Percentiles rank a stretch among this genome's conserved stretches.
Conservation (phyloP, 495 filamentous ascomycete species). For the Pseudotulostoma volvatum region DNA sequence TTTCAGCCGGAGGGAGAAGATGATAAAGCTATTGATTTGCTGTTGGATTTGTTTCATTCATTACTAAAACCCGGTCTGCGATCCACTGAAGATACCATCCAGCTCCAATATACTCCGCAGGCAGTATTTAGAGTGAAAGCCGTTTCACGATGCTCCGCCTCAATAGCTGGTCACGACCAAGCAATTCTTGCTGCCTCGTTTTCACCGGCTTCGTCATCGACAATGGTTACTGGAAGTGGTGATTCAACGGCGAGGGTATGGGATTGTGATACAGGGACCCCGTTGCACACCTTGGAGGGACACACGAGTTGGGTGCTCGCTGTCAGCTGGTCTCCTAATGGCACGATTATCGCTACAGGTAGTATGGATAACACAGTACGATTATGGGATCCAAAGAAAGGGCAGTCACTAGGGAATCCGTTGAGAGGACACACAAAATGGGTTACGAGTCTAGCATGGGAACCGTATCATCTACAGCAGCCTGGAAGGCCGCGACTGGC, state of each 20-base stretch:
- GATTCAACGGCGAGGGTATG: slow-evolving; percentile 87
- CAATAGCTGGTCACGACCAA: slow-evolving; percentile 82
- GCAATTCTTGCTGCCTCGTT: slow-evolving; percentile 81
- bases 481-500: slow-evolving; percentile 63
- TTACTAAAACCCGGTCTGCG: slow-evolving; percentile 45
- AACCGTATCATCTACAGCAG: slow-evolving; percentile 77
- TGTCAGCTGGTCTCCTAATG: slow-evolving; percentile 75
- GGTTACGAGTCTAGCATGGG: slow-evolving; percentile 80
- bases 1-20: slow-evolving; percentile 40
- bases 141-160: slow-evolving; percentile 74
- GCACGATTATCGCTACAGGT: slow-evolving; percentile 68
- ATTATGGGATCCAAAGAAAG: slow-evolving; percentile 77
- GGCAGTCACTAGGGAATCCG: slow-evolving; percentile 54
- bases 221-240: slow-evolving; percentile 77
- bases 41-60: slow-evolving; percentile 60
- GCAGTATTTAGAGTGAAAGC: slow-evolving; percentile 89
- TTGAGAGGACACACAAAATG: slow-evolving; percentile 86
- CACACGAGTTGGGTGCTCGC: slow-evolving; percentile 89
- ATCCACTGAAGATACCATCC: slow-evolving; percentile 58
- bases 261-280: slow-evolving; percentile 91
- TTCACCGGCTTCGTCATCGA: slow-evolving; percentile 62
- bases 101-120: slow-evolving; percentile 72
- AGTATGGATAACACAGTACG: slow-evolving; percentile 87
- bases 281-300: slow-evolving; percentile 75
- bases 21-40: slow-evolving; percentile 39